Evolutionary conservation across 2,329 filamentous ascomycete genomes (phyloP), one percentile per base, ranked within the genome.

Genomic region (Fusarium anthophilum): DNA sequence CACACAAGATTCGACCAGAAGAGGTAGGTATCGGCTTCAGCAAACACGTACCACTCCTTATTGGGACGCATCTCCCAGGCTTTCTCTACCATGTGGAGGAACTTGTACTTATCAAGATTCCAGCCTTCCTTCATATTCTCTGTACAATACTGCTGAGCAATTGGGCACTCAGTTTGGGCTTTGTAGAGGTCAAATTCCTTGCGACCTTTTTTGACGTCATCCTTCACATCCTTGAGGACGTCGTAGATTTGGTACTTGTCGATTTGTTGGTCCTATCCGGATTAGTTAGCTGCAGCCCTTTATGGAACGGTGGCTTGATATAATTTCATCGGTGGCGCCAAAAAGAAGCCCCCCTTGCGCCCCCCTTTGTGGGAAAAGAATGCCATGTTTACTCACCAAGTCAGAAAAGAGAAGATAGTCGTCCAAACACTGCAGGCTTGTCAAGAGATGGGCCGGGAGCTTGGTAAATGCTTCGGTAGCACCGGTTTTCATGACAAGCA

Each of bases 31-130:
- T 91, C 89, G 38, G 87, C 87, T 73, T 90, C 89, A 72, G 87
- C 85, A 73, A 90, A 90, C 61, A 91, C 84, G 75, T 90, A 91
- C 88, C 89, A 91, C 63, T 89, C 86, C 53, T 80, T 83, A 45
- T 84, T 79, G 7, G 88, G 88, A 6, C 87, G 85, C 83, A 87
- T 83, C 50, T 83, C 82, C 84, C 87, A 90, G 4, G 88, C 85
- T 65, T 88, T 85, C 75, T 88, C 83, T 48, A 90, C 82, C 83
- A 90, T 90, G 72, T 88, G 87, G 54, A 90, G 80, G 77, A 89
- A 89, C 80, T 91, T 91, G 82, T 89, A 91, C 81, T 90, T 90
- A 79, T 91, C 89, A 70, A 91, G 80, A 57, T 84, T 84, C 88
- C 88, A 90, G 17, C 83, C 84, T 47, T 79, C 83, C 62, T 75